Evolutionary conservation across 768 basidiomycete species (phyloP), one percentile per base, ranked within the genome.

Genomic region (Pulveroboletus sp.): DNA sequence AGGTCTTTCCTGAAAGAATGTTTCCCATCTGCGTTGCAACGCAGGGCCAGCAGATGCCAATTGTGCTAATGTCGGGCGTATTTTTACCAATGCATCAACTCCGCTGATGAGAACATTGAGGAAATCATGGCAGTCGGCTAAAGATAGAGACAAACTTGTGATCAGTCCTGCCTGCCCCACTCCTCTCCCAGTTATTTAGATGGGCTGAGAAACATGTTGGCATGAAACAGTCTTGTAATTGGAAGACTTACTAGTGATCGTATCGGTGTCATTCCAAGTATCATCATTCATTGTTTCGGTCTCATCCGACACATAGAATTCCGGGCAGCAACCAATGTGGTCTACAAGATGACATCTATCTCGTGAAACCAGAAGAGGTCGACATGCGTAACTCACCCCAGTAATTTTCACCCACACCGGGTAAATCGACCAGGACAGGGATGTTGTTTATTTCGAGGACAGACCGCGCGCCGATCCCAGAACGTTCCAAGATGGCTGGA

Each of bases 351-450:
- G 25, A n/a, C n/a, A n/a, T n/a, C n/a, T n/a, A n/a, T 24, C 21
- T 7, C 13, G 5, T 29, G 17, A 32, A n/a, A 29, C 4, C 4
- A 33, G 33, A 2, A 11, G 1, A 6, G 3, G 2, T 5, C 2
- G 3, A 5, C 3, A 1, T 5, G 21, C 0, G 0, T 16, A 13
- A 55, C 65, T 32, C 43, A 77, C 80, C 81, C 54, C 75, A 72
- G 43, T 78, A 81, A 53, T 88, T 79, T 59, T 85, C 83, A 11
- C 90, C 89, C 0, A 94, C 89, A 7, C 84, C 86, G 5, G 87
- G 87, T 7, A 90, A 76, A 45, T 89, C 81, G 10, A 86, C 74
- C 10, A 79, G 38, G 45, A 74, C 67, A 8, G 59, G 51, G 36
- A 90, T 72, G 3, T 69, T 72, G 43, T 76, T 62, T 40, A 66